These are phyloP conservation scores for Yamadazyma kitorensis DNA, from an alignment of 805 yeast genomes.

Conservation along the genomic window DNA sequence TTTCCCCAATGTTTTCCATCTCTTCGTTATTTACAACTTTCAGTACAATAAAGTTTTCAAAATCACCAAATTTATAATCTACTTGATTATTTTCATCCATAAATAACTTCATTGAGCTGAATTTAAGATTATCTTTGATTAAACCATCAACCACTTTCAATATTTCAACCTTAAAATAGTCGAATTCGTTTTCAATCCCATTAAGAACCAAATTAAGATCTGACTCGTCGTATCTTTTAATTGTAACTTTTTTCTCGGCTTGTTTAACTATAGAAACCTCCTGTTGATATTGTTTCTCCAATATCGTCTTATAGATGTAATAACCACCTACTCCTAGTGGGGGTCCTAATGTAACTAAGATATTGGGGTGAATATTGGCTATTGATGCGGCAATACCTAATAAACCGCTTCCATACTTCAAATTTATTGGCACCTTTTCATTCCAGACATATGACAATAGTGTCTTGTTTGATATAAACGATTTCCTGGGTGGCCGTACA, in stretches of 20 bases:
- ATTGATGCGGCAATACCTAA: slow-evolving; percentile 24
- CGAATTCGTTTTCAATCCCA: slow-evolving; percentile 39
- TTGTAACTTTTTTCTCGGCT: slow-evolving; percentile 2
- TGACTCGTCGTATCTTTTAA: slow-evolving; percentile 29
- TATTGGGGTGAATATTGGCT: slow-evolving; percentile 35
- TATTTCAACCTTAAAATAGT: slow-evolving; percentile 29
- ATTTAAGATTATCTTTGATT: slow-evolving; percentile 24
- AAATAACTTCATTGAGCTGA: slow-evolving; percentile 11
- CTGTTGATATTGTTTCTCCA: slow-evolving; percentile 6
- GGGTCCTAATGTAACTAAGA: slow-evolving; percentile 34
- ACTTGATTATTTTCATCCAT: slow-evolving; percentile 35
- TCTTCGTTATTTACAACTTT: too few relatives aligned
- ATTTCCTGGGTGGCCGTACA: slow-evolving; percentile 28
- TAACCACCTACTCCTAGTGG: slow-evolving; percentile 30
- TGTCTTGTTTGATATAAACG: slow-evolving; percentile 24
- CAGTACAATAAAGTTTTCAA: slow-evolving; percentile 14
- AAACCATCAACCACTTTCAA: slow-evolving; percentile 21
- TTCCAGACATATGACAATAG: slow-evolving; percentile 26
- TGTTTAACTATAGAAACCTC: slow-evolving; percentile 6
- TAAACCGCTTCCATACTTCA: slow-evolving; percentile 28
- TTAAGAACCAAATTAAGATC: slow-evolving; percentile 25
- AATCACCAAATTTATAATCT: slow-evolving; percentile 10
- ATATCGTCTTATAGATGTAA: slow-evolving; percentile 16
- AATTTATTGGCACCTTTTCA: slow-evolving; percentile 20
- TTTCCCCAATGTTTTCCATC: slow-evolving; percentile 6